phyloP scores from a whole-genome alignment of 192 early-diverging fungal genomes.

The Gaertneriomyces sp. region DNA sequence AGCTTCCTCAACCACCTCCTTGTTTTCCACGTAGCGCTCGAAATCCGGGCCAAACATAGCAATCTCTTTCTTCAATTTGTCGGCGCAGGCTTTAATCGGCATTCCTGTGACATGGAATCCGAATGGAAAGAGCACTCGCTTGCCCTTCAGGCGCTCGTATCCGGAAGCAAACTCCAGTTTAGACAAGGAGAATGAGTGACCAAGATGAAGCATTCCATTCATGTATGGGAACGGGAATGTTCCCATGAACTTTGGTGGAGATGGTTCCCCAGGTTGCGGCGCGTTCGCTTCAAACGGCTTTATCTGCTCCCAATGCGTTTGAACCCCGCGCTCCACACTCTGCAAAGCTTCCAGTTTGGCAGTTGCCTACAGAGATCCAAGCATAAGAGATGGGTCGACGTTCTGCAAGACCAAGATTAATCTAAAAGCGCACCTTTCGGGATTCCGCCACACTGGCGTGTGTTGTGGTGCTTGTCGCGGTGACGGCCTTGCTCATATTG shows the following conservation, averaged over 20 bases:
- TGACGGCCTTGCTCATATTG: background rate
- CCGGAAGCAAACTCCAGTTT: constrained; percentile 95
- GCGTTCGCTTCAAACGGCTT: constrained; percentile 84
- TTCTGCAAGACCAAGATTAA: background rate
- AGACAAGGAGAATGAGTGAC: constrained; percentile 93
- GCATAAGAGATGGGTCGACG: background rate
- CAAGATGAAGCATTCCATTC: constrained; percentile 77
- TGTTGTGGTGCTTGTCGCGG: background rate
- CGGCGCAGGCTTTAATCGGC: constrained; percentile 96
- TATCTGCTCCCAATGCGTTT: constrained; percentile 72
- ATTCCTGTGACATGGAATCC: constrained; percentile 99
- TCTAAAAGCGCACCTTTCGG: background rate
- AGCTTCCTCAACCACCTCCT: constrained; percentile 17
- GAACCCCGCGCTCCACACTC: constrained; percentile 36
- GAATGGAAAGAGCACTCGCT: constrained; percentile 86
- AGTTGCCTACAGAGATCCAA: constrained; percentile 14
- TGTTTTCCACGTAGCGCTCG: constrained; percentile 36
- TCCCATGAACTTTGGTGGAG: constrained; percentile 86
- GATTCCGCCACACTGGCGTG: background rate
- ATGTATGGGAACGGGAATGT: constrained; percentile 97
- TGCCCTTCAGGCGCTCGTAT: constrained; percentile 91
- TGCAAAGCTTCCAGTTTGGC: constrained; percentile 23
- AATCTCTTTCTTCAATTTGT: constrained; percentile 80
- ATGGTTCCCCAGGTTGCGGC: constrained; percentile 60
- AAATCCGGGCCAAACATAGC: constrained; percentile 79